A percentile compares a stretch with the other conserved stretches of the same genome.
phyloP scores from a whole-genome alignment of 306 rosid species.

The Arachis hypogaea region DNA sequence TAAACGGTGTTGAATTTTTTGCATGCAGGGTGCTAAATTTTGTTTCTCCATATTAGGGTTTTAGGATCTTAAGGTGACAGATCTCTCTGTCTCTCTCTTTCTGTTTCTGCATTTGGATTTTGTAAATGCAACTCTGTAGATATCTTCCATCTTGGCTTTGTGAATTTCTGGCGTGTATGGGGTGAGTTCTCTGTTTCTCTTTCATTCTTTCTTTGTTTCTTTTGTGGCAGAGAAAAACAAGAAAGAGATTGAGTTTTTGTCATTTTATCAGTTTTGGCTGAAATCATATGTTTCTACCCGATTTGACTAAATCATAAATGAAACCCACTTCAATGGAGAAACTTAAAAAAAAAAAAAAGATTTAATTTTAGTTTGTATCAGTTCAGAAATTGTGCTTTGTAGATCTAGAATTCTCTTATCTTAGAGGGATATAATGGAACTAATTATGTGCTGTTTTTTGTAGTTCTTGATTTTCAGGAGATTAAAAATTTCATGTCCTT shows the following conservation, averaged over 20 bases:
- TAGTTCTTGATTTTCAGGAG: conserved; percentile 39
- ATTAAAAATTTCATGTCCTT: conserved; percentile 22
- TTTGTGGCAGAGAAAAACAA: neutral
- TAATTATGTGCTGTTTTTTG: conserved; percentile 25
- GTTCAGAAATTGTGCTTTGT: conserved; percentile 7
- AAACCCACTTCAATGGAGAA: neutral
- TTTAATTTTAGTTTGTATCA: neutral
- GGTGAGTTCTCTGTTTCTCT: conserved; percentile 57
- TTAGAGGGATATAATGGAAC: conserved; percentile 12
- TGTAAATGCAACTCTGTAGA: conserved; percentile 60
- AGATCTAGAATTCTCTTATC: conserved; percentile 20
- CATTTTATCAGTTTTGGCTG: neutral
- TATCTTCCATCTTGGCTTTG: conserved; percentile 65
- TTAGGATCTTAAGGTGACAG: conserved; percentile 40
- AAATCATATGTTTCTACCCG: neutral
- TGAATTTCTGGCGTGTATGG: conserved; percentile 65
- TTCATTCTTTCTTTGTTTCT: neutral
- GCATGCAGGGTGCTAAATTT: conserved; percentile 36
- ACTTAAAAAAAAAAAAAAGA: no score
- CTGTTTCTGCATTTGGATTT: neutral
- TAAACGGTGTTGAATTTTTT: neutral
- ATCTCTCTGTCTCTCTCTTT: conserved; percentile 41
- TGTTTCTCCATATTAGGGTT: conserved; percentile 19
- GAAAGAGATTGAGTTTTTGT: conserved; percentile 9
- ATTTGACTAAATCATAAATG: neutral